Evolutionary conservation across 768 basidiomycete genomes (phyloP).

Genomic region (Trametes gibbosa): DNA sequence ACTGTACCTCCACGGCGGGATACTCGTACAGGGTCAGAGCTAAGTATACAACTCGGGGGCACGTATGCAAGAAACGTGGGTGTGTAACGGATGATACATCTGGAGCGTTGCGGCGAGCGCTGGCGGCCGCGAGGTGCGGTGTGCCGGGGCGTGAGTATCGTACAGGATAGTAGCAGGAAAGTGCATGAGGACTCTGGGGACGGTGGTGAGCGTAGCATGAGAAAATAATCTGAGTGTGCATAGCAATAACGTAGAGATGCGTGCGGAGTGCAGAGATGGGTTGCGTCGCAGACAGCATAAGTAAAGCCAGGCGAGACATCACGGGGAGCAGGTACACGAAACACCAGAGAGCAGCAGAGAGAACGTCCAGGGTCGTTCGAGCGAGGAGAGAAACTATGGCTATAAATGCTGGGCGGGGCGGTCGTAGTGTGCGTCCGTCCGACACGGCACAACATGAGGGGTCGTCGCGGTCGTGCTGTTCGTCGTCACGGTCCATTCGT

Average conservation of each 20-base stretch:
- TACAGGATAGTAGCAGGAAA: too few species aligned
- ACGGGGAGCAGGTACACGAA: too few species aligned
- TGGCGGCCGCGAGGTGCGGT: neutral
- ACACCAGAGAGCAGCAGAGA: neutral
- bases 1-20: neutral
- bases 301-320: neutral
- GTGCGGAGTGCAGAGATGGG: neutral
- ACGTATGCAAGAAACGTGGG: neutral
- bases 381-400: slow-evolving; percentile 3
- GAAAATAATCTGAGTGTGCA: neutral
- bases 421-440: neutral
- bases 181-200: neutral
- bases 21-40: slow-evolving; percentile 3
- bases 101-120: neutral
- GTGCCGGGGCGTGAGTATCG: neutral
- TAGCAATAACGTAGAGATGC: slow-evolving; percentile 11
- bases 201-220: neutral
- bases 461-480: too few species aligned
- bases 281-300: neutral
- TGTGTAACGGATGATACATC: neutral
- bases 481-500: neutral
- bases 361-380: neutral
- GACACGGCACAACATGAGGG: too few species aligned
- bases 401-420: neutral
- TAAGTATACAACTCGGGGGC: neutral